Evolutionary conservation across 257 asterid species (phyloP).

Genomic region (Leonotis leonurus): DNA sequence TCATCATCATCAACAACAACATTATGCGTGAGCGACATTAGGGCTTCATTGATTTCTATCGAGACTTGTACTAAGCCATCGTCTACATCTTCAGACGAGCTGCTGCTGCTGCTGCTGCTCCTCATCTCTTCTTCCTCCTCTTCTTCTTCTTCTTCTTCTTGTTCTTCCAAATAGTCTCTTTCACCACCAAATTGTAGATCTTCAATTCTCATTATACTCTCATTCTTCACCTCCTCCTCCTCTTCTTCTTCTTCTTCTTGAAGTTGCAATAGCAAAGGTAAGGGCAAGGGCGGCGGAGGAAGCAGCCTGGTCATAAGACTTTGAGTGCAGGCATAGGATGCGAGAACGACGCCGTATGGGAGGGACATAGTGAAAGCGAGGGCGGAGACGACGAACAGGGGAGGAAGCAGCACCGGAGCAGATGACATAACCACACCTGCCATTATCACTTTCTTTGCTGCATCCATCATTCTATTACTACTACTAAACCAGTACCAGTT

Average conservation of each 20-base stretch:
- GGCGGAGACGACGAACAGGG: constrained; percentile 45
- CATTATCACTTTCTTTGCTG: constrained; percentile 51
- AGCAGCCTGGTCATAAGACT: constrained; percentile 64
- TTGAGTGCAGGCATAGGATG: constrained; percentile 59
- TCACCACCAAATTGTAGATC: not conserved
- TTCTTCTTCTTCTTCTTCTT: not conserved
- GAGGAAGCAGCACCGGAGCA: constrained; percentile 66
- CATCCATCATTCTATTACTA: constrained; percentile 5
- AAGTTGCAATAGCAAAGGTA: too few relatives aligned
- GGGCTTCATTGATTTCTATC: too few relatives aligned
- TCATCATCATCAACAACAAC: not conserved
- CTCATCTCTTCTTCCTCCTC: not conserved
- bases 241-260: not conserved
- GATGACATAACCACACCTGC: constrained; percentile 60
- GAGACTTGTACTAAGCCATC: not conserved
- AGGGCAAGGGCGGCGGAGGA: constrained; percentile 15
- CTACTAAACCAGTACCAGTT: too few relatives aligned
- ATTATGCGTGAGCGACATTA: too few relatives aligned
- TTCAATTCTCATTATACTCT: constrained; percentile 22
- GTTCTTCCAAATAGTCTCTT: not conserved
- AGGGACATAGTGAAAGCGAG: constrained; percentile 50
- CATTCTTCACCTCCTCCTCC: constrained; percentile 6
- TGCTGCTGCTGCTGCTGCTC: not conserved
- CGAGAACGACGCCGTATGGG: constrained; percentile 53
- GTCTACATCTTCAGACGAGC: not conserved